Base-by-base conservation (phyloP, 768 basidiomycete species). In the Guyanaporus albipodus region DNA sequence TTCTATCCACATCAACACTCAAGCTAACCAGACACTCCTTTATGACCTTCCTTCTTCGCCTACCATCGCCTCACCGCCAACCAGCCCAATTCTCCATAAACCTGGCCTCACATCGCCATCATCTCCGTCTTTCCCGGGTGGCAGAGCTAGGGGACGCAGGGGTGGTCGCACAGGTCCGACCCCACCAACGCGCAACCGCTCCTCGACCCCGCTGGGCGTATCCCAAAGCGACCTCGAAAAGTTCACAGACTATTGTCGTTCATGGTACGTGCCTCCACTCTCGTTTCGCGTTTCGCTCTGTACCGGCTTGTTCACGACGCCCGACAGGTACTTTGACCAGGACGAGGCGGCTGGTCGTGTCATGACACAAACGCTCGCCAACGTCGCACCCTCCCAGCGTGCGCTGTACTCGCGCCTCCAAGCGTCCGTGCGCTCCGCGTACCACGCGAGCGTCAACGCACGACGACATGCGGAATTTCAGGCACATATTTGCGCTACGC, bases 371-470 rank as follows among this genome's bases (percentile, higher is more conserved):
- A 90, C 83, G 4, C 72, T 95, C 37, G 77, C 88, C 36, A 83
- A 82, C 27, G 75, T 92, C 4, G 85, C 86, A 7, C 79, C 90
- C 2, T 83, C 87, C 1, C 91, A 94, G 55, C 84, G 88, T 47
- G 89, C 91, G 8, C 85, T 88, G 1, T 95, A 86, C 64, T 85
- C 89, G 18, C 82, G 88, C 48, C 67, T 94, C 17, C 92, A 95
- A 63, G 85, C 91, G 1, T 87, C 87, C 17, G 84, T 93, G 22
- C 83, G 92, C 34, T 82, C 90, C 32, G 83, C 83, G 36, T 93
- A 85, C 59, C 92, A 95, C 65, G 80, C 83, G 40, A 87, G 82
- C 49, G 77, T 91, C 53, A 85, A 85, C 52, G 78, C 80, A 29
- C 76, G 90, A 28, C 75, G 85, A 41, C 79, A 83, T 48, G 85